These are phyloP conservation scores for Daldinia grandis DNA, from an alignment of 495 filamentous ascomycete genomes.

Conservation along the genomic window DNA sequence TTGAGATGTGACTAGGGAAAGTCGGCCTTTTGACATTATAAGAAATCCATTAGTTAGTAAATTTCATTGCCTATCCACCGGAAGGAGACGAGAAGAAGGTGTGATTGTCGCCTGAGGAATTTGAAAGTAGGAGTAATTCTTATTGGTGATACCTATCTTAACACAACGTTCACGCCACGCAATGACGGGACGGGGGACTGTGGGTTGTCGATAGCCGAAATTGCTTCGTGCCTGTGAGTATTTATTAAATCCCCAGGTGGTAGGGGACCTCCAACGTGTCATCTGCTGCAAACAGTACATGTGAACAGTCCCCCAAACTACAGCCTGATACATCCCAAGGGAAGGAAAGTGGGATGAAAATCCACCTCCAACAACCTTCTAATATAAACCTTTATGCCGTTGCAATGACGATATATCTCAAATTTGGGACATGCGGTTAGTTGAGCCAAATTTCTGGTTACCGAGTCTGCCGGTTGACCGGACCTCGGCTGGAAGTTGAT, in stretches of 20 bases:
- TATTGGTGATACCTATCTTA: constrained; percentile 27
- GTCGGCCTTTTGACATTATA: not conserved
- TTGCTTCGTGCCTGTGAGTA: constrained; percentile 29
- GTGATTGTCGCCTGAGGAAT: constrained; percentile 17
- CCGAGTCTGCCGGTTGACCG: constrained; percentile 26
- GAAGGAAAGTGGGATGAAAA: constrained; percentile 17
- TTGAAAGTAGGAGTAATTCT: constrained; percentile 8
- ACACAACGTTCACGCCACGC: constrained; percentile 23
- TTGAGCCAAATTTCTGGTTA: constrained; percentile 14
- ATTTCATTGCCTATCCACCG: not conserved
- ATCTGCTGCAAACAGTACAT: constrained; percentile 15
- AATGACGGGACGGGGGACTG: constrained; percentile 26
- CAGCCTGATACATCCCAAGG: not conserved
- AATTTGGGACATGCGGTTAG: constrained; percentile 14
- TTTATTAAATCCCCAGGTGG: constrained; percentile 21
- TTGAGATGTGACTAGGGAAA: not conserved
- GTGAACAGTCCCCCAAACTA: constrained; percentile 4
- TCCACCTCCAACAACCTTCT: constrained; percentile 1
- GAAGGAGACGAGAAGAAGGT: constrained; percentile 1
- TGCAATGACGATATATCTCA: constrained; percentile 19
- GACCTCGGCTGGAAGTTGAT: constrained; percentile 35
- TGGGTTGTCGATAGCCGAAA: constrained; percentile 33
- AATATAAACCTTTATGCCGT: constrained; percentile 24
- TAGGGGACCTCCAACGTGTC: constrained; percentile 32
- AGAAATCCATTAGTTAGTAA: not conserved